These are phyloP conservation scores for Melastoma candidum DNA, from an alignment of 441 rosid species.

Conservation along the genomic window DNA sequence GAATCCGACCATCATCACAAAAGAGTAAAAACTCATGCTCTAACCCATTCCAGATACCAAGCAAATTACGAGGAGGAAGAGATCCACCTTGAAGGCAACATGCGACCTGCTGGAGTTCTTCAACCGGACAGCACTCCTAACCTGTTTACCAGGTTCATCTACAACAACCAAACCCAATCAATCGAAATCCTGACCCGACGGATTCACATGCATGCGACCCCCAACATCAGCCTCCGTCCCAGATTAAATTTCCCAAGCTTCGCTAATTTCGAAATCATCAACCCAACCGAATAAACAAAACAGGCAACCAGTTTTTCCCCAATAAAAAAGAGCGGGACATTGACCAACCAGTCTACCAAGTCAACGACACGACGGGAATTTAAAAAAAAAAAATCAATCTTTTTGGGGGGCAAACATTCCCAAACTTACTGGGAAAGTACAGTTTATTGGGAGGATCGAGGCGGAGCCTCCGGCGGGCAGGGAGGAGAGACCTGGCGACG, in stretches of 20 bases:
- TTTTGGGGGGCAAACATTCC: too few species aligned
- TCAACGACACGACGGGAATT: conserved; percentile 3
- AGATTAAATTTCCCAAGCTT: too few species aligned
- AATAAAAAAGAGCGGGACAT: not conserved
- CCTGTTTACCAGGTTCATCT: conserved; percentile 79
- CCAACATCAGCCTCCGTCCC: too few species aligned
- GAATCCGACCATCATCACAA: conserved; percentile 2
- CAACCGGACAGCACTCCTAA: conserved; percentile 49
- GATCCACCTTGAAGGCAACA: conserved; percentile 55
- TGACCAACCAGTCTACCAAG: conserved; percentile 6
- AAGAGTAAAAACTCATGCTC: not conserved
- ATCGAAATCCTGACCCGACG: not conserved
- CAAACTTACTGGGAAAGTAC: conserved; percentile 65
- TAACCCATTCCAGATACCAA: not conserved
- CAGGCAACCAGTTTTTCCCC: not conserved
- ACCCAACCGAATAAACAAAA: not conserved
- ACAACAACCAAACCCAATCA: conserved; percentile 4
- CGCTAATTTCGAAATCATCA: too few species aligned
- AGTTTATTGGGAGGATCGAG: conserved; percentile 71
- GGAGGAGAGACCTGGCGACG: conserved; percentile 78
- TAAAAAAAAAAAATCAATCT: too few species aligned
- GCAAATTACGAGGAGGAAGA: not conserved
- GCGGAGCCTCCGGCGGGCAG: conserved; percentile 78
- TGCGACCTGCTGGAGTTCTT: conserved; percentile 64
- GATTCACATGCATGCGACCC: not conserved